These are phyloP conservation scores for Dactylellina leptospora DNA, from an alignment of 2,329 filamentous ascomycete species.

Conservation along the genomic window DNA sequence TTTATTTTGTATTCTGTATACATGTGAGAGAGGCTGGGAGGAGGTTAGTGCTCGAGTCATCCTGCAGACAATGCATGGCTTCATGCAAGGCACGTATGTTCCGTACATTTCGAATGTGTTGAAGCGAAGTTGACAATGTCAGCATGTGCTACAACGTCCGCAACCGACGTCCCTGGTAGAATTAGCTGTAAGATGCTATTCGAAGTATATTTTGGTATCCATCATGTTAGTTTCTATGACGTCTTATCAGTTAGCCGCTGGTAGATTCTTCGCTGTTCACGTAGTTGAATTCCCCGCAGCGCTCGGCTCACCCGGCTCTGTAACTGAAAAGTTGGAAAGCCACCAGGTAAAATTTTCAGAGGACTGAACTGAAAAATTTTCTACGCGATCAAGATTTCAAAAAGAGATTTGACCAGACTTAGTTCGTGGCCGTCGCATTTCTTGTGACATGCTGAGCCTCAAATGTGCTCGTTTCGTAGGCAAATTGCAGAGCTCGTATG, in stretches of 20 bases:
- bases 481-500: slow-evolving; percentile 5
- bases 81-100: not conserved
- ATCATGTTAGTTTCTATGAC: not conserved
- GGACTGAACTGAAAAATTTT: too few relatives aligned
- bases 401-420: too few relatives aligned
- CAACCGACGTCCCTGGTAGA: not conserved
- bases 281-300: too few relatives aligned
- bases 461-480: slow-evolving; percentile 1
- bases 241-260: not conserved
- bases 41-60: not conserved
- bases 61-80: not conserved
- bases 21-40: slow-evolving; percentile 3
- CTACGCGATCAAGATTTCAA: too few relatives aligned
- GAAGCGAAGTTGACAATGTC: not conserved
- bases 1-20: not conserved
- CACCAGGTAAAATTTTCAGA: too few relatives aligned
- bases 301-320: too few relatives aligned
- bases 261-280: not conserved
- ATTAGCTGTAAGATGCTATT: not conserved
- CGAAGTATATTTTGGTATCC: not conserved
- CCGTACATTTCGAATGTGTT: not conserved
- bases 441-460: too few relatives aligned
- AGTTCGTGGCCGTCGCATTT: too few relatives aligned
- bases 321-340: too few relatives aligned
- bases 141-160: not conserved